These are phyloP conservation scores for Chalaropsis thielavioides DNA, from an alignment of 2,329 filamentous ascomycete species.

Conservation along the genomic window DNA sequence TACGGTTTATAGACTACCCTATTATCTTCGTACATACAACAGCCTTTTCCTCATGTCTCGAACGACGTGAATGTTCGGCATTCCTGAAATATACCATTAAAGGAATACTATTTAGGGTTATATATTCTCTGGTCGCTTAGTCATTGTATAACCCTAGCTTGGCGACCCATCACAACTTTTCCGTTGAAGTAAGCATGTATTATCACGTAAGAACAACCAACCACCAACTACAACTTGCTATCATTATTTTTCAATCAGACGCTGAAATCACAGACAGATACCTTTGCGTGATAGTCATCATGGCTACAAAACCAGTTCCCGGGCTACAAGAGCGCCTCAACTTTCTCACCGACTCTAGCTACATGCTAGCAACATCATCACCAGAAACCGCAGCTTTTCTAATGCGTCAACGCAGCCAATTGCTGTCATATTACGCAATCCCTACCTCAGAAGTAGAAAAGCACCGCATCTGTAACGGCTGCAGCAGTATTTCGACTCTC, in stretches of 20 bases:
- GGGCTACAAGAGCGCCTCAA: conserved; percentile 12
- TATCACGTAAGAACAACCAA: background rate
- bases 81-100: background rate
- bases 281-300: background rate
- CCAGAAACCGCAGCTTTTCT: conserved; percentile 46
- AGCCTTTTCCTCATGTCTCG: background rate
- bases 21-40: background rate
- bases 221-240: background rate
- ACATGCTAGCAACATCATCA: conserved; percentile 37
- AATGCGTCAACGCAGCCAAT: conserved; percentile 37
- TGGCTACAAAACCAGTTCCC: conserved; percentile 1
- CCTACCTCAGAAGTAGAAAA: conserved; percentile 34
- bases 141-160: background rate
- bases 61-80: background rate
- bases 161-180: background rate
- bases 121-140: background rate
- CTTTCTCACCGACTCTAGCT: conserved; percentile 41
- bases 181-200: background rate
- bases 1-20: conserved; percentile 1
- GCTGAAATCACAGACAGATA: background rate
- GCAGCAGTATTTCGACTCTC: conserved; percentile 45
- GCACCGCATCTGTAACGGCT: conserved; percentile 43
- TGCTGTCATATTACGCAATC: conserved; percentile 35
- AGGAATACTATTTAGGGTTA: background rate
- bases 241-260: no score